Conservation (phyloP, 2,329 filamentous ascomycete genomes). For the Metarhizium brunneum region DNA sequence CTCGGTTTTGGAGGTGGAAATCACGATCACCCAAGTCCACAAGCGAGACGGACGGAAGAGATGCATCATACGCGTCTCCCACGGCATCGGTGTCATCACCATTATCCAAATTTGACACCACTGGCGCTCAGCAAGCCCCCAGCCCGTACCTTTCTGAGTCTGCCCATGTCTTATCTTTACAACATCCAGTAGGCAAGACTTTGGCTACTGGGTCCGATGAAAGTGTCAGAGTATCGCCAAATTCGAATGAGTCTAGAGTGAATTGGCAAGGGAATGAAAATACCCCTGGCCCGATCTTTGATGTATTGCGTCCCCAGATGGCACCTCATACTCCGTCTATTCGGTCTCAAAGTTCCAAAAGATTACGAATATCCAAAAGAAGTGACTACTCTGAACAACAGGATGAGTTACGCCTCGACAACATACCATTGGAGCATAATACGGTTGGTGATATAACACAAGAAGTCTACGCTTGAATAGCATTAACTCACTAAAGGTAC, state of each 20-base stretch:
- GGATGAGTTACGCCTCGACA: background rate
- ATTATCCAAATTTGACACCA: conserved; percentile 6
- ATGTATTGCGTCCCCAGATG: background rate
- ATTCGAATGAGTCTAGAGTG: background rate
- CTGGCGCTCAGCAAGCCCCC: conserved; percentile 12
- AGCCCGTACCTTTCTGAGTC: conserved; percentile 39
- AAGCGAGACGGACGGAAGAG: conserved; percentile 22
- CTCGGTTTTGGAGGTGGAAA: conserved; percentile 31
- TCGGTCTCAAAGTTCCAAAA: background rate
- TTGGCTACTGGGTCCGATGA: conserved; percentile 7
- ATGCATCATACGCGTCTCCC: conserved; percentile 15
- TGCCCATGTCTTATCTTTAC: conserved; percentile 38
- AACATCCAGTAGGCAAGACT: conserved; percentile 18
- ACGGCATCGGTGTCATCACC: conserved; percentile 11
- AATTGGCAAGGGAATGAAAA: background rate
- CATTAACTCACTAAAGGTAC: background rate
- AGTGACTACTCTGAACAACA: background rate
- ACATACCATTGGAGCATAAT: background rate
- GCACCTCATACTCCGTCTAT: background rate
- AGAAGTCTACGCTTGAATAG: background rate
- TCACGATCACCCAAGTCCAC: conserved; percentile 26
- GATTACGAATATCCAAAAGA: background rate
- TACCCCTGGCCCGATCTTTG: background rate
- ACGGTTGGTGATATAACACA: background rate
- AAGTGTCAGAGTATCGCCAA: conserved; percentile 4